Evolutionary conservation across 1,139 yeast genomes (phyloP).

Genomic region (Yamadazyma pseudoaaseri): DNA sequence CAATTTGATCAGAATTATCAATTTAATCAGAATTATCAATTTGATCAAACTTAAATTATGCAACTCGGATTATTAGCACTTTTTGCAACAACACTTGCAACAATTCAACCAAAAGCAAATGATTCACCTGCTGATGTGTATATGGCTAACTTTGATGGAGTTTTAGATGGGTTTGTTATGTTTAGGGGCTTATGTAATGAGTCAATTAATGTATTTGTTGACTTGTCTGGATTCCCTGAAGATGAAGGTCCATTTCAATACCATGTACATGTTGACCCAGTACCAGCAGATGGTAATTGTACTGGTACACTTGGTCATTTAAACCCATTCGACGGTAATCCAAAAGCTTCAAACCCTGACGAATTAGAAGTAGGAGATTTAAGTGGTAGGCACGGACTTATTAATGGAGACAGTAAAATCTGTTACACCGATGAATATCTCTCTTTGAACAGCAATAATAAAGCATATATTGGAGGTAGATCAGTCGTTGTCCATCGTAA

Average conservation of each 20-base stretch:
- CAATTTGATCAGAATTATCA: no score
- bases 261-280: conserved; percentile 40
- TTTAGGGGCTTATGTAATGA: conserved; percentile 34
- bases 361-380: conserved; percentile 41
- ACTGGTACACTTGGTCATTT: conserved; percentile 37
- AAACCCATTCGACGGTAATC: conserved; percentile 38
- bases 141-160: conserved; percentile 15
- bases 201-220: conserved; percentile 30
- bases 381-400: conserved; percentile 40
- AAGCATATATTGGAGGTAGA: conserved; percentile 37
- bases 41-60: no score
- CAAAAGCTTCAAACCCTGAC: conserved; percentile 24
- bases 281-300: conserved; percentile 42
- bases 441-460: conserved; percentile 34
- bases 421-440: conserved; percentile 35
- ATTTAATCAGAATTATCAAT: no score
- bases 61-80: no score
- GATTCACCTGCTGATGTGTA: conserved; percentile 20
- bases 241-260: conserved; percentile 42
- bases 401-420: conserved; percentile 23
- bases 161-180: conserved; percentile 28
- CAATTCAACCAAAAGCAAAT: conserved; percentile 19
- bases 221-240: conserved; percentile 32
- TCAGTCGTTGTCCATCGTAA: conserved; percentile 44
- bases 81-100: conserved; percentile 12